Percentiles rank a stretch among this genome's conserved stretches.
phyloP scores from a whole-genome alignment of 176 grass and related monocot genomes.

The Stipa capillata region DNA sequence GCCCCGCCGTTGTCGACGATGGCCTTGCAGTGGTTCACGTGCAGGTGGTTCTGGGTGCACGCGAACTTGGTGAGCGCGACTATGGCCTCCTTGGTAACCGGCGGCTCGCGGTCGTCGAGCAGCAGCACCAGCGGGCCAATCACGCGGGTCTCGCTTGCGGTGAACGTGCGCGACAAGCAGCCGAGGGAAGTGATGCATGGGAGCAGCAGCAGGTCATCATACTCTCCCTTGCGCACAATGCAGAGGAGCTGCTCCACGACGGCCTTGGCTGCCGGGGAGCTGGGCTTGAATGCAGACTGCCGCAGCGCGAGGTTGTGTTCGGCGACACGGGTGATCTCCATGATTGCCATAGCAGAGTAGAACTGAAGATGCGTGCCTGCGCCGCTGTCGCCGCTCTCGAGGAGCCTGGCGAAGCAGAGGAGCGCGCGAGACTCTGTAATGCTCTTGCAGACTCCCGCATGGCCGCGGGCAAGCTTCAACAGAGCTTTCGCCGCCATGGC shows the following conservation, averaged over 20 bases:
- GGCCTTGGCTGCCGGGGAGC: constrained; percentile 44
- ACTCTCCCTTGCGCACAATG: constrained; percentile 37
- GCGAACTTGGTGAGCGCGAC: constrained; percentile 87
- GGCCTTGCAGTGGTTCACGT: constrained; percentile 61
- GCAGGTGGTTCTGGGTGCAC: constrained; percentile 68
- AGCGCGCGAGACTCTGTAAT: constrained; percentile 88
- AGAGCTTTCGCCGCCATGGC: constrained; percentile 90
- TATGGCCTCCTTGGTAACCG: constrained; percentile 58
- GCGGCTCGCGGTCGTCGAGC: constrained; percentile 62
- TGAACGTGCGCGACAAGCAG: constrained; percentile 77
- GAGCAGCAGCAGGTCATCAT: constrained; percentile 52
- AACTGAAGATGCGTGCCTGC: constrained; percentile 38
- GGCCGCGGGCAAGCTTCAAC: constrained; percentile 55
- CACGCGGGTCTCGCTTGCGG: constrained; percentile 73
- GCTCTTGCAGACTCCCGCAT: constrained; percentile 56
- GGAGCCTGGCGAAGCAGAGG: constrained; percentile 77
- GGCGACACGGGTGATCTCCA: constrained; percentile 79
- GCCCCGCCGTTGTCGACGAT: constrained; percentile 68
- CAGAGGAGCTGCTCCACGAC: constrained; percentile 67
- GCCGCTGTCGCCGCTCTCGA: constrained; percentile 44
- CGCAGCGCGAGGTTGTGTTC: constrained; percentile 67
- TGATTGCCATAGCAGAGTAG: constrained; percentile 70
- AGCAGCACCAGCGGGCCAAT: constrained; percentile 70
- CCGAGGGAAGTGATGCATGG: constrained; percentile 69
- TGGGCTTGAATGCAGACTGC: constrained; percentile 87